phyloP scores from a whole-genome alignment of 2,329 filamentous ascomycete species.

The Neonectria sp. region DNA sequence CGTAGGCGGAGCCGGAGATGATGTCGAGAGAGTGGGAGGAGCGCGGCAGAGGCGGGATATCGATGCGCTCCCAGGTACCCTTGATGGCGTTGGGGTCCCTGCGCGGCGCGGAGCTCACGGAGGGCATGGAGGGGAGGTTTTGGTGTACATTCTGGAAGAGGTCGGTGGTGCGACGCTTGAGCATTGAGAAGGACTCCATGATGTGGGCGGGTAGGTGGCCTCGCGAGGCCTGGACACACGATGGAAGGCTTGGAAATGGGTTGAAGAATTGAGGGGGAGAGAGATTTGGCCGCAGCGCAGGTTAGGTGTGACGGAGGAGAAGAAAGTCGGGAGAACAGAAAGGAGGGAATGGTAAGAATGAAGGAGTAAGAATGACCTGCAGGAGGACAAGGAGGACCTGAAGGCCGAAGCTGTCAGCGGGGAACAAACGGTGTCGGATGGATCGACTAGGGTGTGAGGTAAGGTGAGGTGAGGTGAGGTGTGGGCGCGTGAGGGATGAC shows the following conservation, averaged over 20 bases:
- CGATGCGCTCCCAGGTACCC: conserved; percentile 74
- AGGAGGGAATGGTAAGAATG: conserved; percentile 7
- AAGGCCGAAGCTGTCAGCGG: conserved; percentile 31
- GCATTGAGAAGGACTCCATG: conserved; percentile 66
- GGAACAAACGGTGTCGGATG: conserved; percentile 22
- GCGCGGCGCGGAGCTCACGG: conserved; percentile 35
- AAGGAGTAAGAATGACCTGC: conserved; percentile 17
- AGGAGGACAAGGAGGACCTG: conserved; percentile 22
- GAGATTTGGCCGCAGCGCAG: background rate
- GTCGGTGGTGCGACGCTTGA: conserved; percentile 70
- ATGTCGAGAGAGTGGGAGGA: conserved; percentile 82
- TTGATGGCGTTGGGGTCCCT: conserved; percentile 57
- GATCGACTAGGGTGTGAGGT: conserved; percentile 24
- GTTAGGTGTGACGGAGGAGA: conserved; percentile 15
- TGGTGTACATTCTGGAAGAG: conserved; percentile 66
- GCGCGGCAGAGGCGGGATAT: conserved; percentile 71
- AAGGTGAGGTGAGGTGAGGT: conserved; percentile 13
- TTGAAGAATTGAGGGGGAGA: background rate
- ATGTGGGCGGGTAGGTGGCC: conserved; percentile 19
- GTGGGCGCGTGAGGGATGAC: conserved; percentile 21
- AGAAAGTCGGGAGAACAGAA: background rate
- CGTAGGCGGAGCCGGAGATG: conserved; percentile 68
- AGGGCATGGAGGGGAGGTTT: conserved; percentile 58
- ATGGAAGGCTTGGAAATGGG: conserved; percentile 4
- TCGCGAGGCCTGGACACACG: conserved; percentile 15